Evolutionary conservation across 140 eudicot genomes (phyloP).

Genomic region (Oenanthe javanica): DNA sequence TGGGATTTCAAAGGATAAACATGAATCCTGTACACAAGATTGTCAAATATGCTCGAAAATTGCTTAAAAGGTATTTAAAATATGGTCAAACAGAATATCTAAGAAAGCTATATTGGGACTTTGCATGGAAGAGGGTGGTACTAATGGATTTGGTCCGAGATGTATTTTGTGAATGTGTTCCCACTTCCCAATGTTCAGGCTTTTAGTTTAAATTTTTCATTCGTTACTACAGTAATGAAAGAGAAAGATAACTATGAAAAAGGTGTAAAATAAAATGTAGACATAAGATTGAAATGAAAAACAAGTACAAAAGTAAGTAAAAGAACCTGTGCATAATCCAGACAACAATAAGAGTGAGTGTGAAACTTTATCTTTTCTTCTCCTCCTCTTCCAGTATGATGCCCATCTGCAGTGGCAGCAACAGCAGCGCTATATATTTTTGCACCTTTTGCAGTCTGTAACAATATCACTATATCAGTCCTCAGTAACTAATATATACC

Average conservation of each 20-base stretch:
- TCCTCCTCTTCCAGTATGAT: slow-evolving; percentile 59
- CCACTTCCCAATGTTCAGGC: neutral
- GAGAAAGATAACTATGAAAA: neutral
- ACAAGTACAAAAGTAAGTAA: neutral
- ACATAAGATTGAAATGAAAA: slow-evolving; percentile 27
- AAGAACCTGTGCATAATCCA: slow-evolving; percentile 92
- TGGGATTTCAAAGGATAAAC: neutral
- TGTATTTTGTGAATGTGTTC: neutral
- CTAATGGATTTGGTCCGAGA: neutral
- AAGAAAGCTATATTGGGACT: neutral
- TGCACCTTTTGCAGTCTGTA: slow-evolving; percentile 5
- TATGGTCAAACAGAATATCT: neutral
- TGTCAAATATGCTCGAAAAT: neutral
- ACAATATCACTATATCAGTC: neutral
- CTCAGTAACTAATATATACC: neutral
- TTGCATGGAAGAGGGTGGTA: neutral
- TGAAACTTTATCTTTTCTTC: slow-evolving; percentile 88
- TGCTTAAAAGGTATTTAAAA: neutral
- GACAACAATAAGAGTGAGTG: slow-evolving; percentile 91
- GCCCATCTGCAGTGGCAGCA: slow-evolving; percentile 79
- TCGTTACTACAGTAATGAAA: no score
- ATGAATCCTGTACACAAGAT: neutral
- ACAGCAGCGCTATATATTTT: slow-evolving; percentile 67
- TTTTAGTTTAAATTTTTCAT: neutral
- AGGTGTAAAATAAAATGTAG: neutral